Evolutionary conservation across 2,329 filamentous ascomycete genomes (phyloP), one percentile per base, ranked within the genome.

Genomic region (Verticillium longisporum): DNA sequence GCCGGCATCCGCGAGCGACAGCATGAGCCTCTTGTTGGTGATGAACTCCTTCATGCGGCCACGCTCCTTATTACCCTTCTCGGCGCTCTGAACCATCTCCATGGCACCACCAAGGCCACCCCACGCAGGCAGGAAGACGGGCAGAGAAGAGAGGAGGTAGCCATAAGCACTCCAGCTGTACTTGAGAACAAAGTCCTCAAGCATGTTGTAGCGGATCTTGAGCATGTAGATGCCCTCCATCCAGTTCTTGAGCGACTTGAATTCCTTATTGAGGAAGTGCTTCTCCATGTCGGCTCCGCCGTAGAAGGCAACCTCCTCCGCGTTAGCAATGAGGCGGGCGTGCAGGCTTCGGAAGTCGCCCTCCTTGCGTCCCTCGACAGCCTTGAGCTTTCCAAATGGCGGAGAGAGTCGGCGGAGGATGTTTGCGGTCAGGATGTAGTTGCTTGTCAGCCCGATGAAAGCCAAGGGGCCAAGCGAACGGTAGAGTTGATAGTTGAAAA

Each of bases 121-220:
- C 92, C 95, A 97, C 1, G 92, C 91, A 0, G 95, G 95, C 18
- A 99, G 81, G 77, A 98, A 99, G 56, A 98, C 89, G 0, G 95
- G 95, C 11, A 99, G 80, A 3, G 94, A 96, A 1, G 94, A 95
- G 61, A 99, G 83, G 38, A 98, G 83, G 70, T 99, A 99, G 38
- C 95, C 95, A 71, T 97, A 97, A 0, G 95, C 95, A 65, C 93
- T 98, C 95, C 95, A 99, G 66, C 92, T 95, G 73, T 99, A 99
- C 74, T 99, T 99, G 62, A 99, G 80, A 57, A 99, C 92, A 70
- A 99, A 97, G 73, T 99, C 95, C 72, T 99, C 95, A 0, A 99
- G 86, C 79, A 99, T 99, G 73, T 98, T 99, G 79, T 99, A 99
- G 15, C 92, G 88, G 66, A 99, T 97, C 76, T 97, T 97, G 66